phyloP scores from a whole-genome alignment of 495 filamentous ascomycete genomes.

The Sabuloglossum arenarium region DNA sequence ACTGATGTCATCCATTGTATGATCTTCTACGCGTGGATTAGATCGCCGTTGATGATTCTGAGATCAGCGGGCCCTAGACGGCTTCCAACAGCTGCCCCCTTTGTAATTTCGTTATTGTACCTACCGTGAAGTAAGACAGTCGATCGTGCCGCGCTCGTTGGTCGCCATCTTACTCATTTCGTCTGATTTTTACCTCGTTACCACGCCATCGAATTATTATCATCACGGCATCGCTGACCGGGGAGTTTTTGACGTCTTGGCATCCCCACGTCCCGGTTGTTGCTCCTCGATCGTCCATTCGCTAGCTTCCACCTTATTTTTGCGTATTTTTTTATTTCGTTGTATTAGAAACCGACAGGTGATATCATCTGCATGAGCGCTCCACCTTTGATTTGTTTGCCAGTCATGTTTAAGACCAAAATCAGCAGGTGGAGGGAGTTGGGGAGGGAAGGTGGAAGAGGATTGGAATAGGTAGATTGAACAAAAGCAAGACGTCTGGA shows the following conservation, averaged over 20 bases:
- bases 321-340: neutral
- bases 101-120: neutral
- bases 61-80: neutral
- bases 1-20: neutral
- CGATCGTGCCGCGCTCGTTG: neutral
- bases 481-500: neutral
- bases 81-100: neutral
- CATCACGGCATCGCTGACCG: neutral
- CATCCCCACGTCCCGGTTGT: neutral
- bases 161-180: neutral
- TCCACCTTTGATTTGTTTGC: neutral
- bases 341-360: neutral
- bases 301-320: neutral
- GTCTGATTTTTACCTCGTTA: neutral
- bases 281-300: neutral
- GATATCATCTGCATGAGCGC: neutral
- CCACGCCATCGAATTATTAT: neutral
- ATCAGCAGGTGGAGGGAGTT: neutral
- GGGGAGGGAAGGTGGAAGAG: neutral
- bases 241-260: slow-evolving; percentile 1
- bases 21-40: neutral
- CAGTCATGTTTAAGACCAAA: neutral
- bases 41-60: neutral
- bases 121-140: neutral
- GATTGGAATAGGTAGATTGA: neutral